Conservation (phyloP, 305 asterid species). For the Andrographis paniculata region DNA sequence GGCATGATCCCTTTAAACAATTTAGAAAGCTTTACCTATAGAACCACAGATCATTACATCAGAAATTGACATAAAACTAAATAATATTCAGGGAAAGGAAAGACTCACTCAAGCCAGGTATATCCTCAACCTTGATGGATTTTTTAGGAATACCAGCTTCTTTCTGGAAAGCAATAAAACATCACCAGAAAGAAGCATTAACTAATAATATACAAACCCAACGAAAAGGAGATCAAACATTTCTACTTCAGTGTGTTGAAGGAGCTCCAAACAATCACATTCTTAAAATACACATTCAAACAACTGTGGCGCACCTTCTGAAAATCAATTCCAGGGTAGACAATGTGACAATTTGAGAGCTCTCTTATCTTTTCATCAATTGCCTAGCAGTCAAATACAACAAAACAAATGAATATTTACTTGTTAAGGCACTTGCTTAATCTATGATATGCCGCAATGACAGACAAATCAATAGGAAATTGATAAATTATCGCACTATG, state of each 20-base stretch:
- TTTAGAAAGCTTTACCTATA: too few species aligned
- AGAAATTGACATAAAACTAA: slow-evolving; percentile 7
- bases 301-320: slow-evolving; percentile 53
- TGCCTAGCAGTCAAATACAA: slow-evolving; percentile 45
- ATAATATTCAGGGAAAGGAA: slow-evolving; percentile 17
- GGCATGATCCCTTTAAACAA: too few species aligned
- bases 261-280: neutral
- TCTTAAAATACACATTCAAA: too few species aligned
- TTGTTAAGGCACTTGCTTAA: slow-evolving; percentile 9
- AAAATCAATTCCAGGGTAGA: slow-evolving; percentile 85
- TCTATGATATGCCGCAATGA: too few species aligned
- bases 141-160: slow-evolving; percentile 92
- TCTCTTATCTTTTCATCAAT: slow-evolving; percentile 94
- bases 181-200: too few species aligned
- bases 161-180: slow-evolving; percentile 34
- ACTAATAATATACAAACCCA: too few species aligned
- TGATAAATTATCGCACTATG: too few species aligned
- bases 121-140: slow-evolving; percentile 73
- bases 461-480: too few species aligned
- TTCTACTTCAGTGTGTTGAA: slow-evolving; percentile 1
- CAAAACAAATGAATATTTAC: slow-evolving; percentile 18
- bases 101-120: slow-evolving; percentile 90
- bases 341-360: slow-evolving; percentile 96
- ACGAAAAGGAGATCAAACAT: slow-evolving; percentile 4
- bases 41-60: slow-evolving; percentile 6